Conservation (phyloP, 768 basidiomycete genomes). For the Filobasidium floriforme region DNA sequence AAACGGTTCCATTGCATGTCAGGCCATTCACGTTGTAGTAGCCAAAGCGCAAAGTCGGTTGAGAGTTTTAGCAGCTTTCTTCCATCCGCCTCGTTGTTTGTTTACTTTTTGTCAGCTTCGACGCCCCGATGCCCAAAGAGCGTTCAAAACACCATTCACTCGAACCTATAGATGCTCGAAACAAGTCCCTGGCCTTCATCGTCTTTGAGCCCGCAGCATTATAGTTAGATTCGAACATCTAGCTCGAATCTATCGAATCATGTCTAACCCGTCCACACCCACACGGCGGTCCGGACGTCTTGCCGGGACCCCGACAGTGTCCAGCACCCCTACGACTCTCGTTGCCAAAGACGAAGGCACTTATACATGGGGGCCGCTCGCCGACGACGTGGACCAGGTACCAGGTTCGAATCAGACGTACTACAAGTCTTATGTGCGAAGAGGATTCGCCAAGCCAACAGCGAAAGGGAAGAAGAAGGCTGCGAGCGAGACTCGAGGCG, state of each 20-base stretch:
- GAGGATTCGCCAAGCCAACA: not conserved
- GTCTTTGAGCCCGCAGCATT: not conserved
- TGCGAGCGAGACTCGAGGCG: not conserved
- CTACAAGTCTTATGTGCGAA: not conserved
- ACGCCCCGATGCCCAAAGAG: too few relatives aligned
- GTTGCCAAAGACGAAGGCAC: not conserved
- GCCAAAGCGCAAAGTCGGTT: too few relatives aligned
- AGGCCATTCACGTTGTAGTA: not conserved
- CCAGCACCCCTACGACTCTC: not conserved
- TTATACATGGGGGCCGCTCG: constrained; percentile 5
- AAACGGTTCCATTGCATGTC: not conserved
- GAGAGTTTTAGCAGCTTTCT: too few relatives aligned
- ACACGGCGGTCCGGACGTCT: constrained; percentile 4
- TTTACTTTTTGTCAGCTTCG: not conserved
- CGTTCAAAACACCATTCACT: too few relatives aligned
- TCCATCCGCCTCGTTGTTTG: not conserved
- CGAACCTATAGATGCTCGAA: too few relatives aligned
- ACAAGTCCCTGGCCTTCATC: not conserved
- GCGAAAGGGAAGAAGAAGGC: constrained; percentile 3
- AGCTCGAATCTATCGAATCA: not conserved
- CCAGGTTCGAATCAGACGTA: not conserved
- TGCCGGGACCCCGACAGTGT: constrained; percentile 2
- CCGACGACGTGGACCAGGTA: not conserved
- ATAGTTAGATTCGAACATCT: not conserved
- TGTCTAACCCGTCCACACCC: constrained; percentile 2